A percentile compares a stretch with the other conserved stretches of the same genome.
Conservation (phyloP, 2,329 filamentous ascomycete genomes). For the Hypoxylon sp. region DNA sequence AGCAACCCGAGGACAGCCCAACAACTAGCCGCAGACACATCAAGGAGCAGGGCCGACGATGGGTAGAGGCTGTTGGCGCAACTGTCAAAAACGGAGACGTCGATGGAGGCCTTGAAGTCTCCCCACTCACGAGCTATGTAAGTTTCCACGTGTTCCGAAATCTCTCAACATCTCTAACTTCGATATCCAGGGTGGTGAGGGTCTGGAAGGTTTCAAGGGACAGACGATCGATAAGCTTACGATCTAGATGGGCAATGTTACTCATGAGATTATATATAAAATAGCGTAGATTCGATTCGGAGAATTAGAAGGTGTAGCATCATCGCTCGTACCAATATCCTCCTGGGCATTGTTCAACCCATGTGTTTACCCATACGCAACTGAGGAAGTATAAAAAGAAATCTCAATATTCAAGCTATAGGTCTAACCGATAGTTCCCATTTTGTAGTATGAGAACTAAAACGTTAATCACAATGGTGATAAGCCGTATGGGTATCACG, state of each 20-base stretch:
- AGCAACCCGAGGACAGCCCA: conserved; percentile 76
- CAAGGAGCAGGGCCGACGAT: conserved; percentile 88
- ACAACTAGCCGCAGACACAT: conserved; percentile 94
- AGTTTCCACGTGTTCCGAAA: conserved; percentile 61
- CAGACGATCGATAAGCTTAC: conserved; percentile 54
- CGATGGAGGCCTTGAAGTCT: conserved; percentile 85
- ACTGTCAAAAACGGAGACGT: conserved; percentile 71
- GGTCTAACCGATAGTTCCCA: background rate
- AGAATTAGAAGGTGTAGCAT: background rate
- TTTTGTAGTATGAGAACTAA: background rate
- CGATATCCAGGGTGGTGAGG: conserved; percentile 70
- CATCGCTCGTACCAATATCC: background rate
- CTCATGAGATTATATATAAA: conserved; percentile 14
- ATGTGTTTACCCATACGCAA: background rate
- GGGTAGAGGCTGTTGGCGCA: conserved; percentile 84
- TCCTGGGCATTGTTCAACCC: background rate
- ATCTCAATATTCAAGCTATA: background rate
- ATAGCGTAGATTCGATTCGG: background rate
- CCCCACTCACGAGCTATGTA: conserved; percentile 95
- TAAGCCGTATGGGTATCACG: too few species aligned
- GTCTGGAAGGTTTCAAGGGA: conserved; percentile 69
- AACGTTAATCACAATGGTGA: too few species aligned
- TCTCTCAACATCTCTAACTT: conserved; percentile 22
- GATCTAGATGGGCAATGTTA: conserved; percentile 40
- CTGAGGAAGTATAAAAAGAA: background rate